These are phyloP conservation scores for Artemisia tridentata DNA, from an alignment of 129 eudicot genomes.

Conservation along the genomic window DNA sequence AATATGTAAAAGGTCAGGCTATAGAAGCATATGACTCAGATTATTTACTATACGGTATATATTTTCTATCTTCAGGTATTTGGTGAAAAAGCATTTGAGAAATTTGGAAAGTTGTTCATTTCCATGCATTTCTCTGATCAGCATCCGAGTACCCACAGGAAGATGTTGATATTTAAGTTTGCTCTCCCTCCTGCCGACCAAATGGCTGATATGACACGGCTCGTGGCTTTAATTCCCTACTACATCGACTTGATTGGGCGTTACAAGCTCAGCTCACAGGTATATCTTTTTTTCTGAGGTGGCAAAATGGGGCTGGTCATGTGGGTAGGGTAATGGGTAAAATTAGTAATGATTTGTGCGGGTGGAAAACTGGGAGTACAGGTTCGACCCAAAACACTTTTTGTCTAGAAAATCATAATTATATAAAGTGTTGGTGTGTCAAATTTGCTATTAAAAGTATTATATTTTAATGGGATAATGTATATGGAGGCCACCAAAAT, in stretches of 20 bases:
- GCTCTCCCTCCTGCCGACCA: conserved; percentile 66
- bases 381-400: no score
- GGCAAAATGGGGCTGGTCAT: neutral
- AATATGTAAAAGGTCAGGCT: neutral
- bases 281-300: conserved; percentile 18
- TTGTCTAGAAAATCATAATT: no score
- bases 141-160: conserved; percentile 60
- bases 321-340: neutral
- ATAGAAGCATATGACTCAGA: neutral
- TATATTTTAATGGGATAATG: no score
- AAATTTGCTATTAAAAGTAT: neutral
- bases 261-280: conserved; percentile 92
- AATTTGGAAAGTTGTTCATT: conserved; percentile 72
- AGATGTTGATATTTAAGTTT: conserved; percentile 80
- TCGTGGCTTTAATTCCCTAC: conserved; percentile 76
- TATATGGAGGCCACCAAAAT: no score
- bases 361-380: neutral
- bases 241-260: conserved; percentile 86
- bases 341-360: neutral
- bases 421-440: neutral
- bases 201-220: conserved; percentile 81
- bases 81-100: conserved; percentile 81
- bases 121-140: conserved; percentile 95
- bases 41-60: neutral
- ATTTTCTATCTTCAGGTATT: conserved; percentile 49